These are phyloP conservation scores for Bimuria novae-zelandiae DNA, from an alignment of 2,329 filamentous ascomycete genomes.

Conservation along the genomic window DNA sequence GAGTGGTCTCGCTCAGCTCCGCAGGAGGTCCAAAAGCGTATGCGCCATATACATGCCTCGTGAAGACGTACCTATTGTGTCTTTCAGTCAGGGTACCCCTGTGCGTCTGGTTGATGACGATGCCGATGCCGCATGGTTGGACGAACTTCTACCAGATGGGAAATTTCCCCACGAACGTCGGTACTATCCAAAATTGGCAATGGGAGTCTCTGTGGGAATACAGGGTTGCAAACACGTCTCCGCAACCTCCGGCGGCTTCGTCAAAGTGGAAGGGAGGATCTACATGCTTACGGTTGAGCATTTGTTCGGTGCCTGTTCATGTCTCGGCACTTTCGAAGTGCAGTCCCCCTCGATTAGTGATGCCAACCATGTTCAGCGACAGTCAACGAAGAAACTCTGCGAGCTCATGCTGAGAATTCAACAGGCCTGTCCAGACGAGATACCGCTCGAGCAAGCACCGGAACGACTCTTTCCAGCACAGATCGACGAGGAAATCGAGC, in stretches of 20 bases:
- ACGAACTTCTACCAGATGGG: constrained; percentile 10
- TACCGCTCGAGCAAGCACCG: constrained; percentile 1
- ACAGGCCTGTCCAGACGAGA: constrained; percentile 2
- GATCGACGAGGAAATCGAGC: constrained; percentile 8
- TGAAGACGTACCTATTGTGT: constrained; percentile 2
- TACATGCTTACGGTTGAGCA: constrained; percentile 16
- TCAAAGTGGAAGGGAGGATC: constrained; percentile 1
- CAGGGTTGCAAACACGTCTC: constrained; percentile 9
- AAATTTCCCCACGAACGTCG: constrained; percentile 13
- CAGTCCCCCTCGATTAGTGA: constrained; percentile 13
- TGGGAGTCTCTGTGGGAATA: constrained; percentile 13
- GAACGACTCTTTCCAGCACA: constrained; percentile 1
- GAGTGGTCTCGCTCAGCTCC: constrained; percentile 1
- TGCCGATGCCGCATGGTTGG: neutral
- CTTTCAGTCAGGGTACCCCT: constrained; percentile 12
- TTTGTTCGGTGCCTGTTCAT: constrained; percentile 4
- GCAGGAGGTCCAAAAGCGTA: too few relatives aligned
- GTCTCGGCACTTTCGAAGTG: neutral
- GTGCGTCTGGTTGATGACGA: constrained; percentile 9
- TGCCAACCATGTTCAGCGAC: neutral
- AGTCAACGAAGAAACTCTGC: constrained; percentile 2
- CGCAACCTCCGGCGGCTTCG: constrained; percentile 13
- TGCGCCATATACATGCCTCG: too few relatives aligned
- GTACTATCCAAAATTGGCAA: constrained; percentile 6
- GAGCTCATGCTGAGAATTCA: constrained; percentile 7